Conservation (phyloP, 768 basidiomycete genomes). For the Suillus lakei region DNA sequence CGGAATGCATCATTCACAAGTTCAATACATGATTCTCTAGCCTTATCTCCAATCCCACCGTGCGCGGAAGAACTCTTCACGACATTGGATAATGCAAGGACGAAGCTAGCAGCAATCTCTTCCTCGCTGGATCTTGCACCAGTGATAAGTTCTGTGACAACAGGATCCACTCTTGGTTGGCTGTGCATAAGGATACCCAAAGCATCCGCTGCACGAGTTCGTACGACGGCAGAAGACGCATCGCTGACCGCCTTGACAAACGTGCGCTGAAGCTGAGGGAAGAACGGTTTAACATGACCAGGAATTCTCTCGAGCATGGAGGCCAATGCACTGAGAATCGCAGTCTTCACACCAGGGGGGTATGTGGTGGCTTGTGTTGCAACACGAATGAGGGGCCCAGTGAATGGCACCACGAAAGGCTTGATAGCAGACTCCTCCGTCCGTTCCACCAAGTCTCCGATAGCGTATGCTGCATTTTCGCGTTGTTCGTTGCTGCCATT, state of each 20-base stretch:
- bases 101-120: conserved; percentile 73
- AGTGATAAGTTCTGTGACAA: conserved; percentile 85
- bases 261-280: conserved; percentile 95
- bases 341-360: conserved; percentile 92
- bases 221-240: conserved; percentile 74
- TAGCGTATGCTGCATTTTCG: conserved; percentile 94
- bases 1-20: conserved; percentile 81
- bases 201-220: conserved; percentile 81
- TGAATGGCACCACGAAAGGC: conserved; percentile 93
- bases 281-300: conserved; percentile 93
- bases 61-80: conserved; percentile 60
- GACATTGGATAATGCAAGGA: conserved; percentile 78
- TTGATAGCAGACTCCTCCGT: conserved; percentile 89
- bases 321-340: conserved; percentile 84
- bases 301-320: conserved; percentile 89
- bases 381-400: conserved; percentile 93
- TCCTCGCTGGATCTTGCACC: conserved; percentile 67
- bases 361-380: conserved; percentile 89
- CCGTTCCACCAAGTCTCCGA: conserved; percentile 92
- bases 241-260: conserved; percentile 94
- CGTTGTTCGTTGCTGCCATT: conserved; percentile 94
- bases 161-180: conserved; percentile 89
- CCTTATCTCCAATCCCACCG: conserved; percentile 77
- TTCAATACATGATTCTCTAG: conserved; percentile 73
- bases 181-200: conserved; percentile 90